Evolutionary conservation across 2,329 filamentous ascomycete genomes (phyloP).

Genomic region (Fusarium poae): DNA sequence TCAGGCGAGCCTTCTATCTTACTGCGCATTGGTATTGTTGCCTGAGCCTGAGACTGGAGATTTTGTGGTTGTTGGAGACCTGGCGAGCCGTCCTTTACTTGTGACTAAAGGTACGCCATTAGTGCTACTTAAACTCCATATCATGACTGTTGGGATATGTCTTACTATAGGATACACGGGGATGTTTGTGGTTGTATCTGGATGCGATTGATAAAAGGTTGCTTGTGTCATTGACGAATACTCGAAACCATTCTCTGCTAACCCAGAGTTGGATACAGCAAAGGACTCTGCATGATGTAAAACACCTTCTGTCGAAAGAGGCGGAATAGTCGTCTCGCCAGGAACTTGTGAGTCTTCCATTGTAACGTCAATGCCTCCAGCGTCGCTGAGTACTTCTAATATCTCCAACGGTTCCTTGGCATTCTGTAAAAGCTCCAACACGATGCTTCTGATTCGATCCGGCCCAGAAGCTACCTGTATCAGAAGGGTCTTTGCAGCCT

Average conservation of each 20-base stretch:
- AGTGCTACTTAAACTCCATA: background rate
- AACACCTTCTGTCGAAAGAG: background rate
- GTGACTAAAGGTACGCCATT: background rate
- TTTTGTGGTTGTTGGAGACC: background rate
- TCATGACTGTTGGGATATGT: accelerated
- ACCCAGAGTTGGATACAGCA: background rate
- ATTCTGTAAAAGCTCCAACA: background rate
- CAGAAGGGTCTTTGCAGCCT: background rate
- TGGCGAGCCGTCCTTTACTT: no score
- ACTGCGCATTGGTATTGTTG: accelerated
- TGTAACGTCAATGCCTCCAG: accelerated
- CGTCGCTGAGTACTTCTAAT: accelerated
- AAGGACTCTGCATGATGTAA: background rate
- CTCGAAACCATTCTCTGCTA: background rate
- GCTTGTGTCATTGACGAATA: background rate
- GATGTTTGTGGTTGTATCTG: accelerated
- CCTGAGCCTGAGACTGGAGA: accelerated
- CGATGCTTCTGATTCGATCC: background rate
- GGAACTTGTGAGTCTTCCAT: background rate
- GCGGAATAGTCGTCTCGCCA: background rate
- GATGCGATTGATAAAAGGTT: accelerated
- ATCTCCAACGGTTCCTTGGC: constrained; percentile 12
- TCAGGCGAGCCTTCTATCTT: accelerated
- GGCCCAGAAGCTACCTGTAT: background rate
- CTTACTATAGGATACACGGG: background rate